Evolutionary conservation across 768 basidiomycete genomes (phyloP).

Genomic region (Melanogaster broomeanus): DNA sequence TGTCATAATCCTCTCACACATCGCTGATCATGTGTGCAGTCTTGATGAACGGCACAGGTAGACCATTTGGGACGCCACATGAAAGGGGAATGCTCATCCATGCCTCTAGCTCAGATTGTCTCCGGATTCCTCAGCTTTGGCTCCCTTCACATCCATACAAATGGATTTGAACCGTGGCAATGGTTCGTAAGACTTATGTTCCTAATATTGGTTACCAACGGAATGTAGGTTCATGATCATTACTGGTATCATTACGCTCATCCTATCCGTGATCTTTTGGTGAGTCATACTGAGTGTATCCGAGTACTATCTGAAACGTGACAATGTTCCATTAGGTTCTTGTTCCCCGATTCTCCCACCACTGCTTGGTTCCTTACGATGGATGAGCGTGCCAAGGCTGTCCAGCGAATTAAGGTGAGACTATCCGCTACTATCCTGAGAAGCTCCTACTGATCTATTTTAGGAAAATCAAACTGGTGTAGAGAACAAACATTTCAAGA

Average conservation of each 20-base stretch:
- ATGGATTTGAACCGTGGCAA: conserved; percentile 68
- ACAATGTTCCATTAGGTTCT: conserved; percentile 42
- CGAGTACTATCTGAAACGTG: not conserved
- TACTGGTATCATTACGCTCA: conserved; percentile 59
- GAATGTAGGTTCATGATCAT: conserved; percentile 65
- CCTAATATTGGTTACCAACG: not conserved
- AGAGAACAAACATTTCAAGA: conserved; percentile 82
- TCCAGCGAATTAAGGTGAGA: conserved; percentile 61
- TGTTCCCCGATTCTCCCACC: conserved; percentile 77
- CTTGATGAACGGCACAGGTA: conserved; percentile 75
- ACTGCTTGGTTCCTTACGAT: conserved; percentile 73
- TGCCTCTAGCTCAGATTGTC: conserved; percentile 60
- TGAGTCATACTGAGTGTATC: conserved; percentile 21
- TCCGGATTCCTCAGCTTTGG: conserved; percentile 72
- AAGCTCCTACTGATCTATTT: not conserved
- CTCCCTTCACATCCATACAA: conserved; percentile 57
- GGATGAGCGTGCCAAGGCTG: conserved; percentile 62
- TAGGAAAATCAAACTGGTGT: conserved; percentile 79
- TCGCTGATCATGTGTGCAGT: conserved; percentile 38
- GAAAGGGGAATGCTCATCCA: conserved; percentile 6
- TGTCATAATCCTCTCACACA: not conserved
- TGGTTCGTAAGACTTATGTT: conserved; percentile 42
- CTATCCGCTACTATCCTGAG: not conserved
- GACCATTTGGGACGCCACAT: not conserved
- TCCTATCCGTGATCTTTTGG: conserved; percentile 57